These are phyloP conservation scores for Beauveria sp. DNA, from an alignment of 2,329 filamentous ascomycete species.

Conservation along the genomic window DNA sequence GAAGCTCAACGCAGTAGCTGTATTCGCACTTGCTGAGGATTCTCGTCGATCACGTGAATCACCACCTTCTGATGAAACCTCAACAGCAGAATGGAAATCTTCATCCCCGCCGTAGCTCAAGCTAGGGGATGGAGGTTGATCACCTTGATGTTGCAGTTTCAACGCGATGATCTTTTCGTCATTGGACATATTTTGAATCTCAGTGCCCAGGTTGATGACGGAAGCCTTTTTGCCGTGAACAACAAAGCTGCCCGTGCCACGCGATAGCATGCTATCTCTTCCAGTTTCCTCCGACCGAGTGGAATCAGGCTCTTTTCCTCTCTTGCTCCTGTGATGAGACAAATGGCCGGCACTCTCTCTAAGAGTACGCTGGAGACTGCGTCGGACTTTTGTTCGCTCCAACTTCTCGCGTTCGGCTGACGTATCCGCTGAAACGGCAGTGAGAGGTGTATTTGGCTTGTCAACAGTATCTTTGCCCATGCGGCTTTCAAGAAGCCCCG, in stretches of 20 bases:
- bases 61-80: slow-evolving; percentile 32
- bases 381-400: slow-evolving; percentile 64
- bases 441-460: slow-evolving; percentile 28
- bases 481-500: slow-evolving; percentile 50
- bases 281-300: slow-evolving; percentile 29
- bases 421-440: slow-evolving; percentile 24
- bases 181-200: slow-evolving; percentile 69
- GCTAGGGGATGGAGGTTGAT: slow-evolving; percentile 29
- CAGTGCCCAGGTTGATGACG: slow-evolving; percentile 91
- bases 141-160: slow-evolving; percentile 40
- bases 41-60: slow-evolving; percentile 46
- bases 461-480: slow-evolving; percentile 23
- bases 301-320: slow-evolving; percentile 53
- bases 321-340: slow-evolving; percentile 63
- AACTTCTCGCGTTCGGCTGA: slow-evolving; percentile 39
- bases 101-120: slow-evolving; percentile 31
- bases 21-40: slow-evolving; percentile 58
- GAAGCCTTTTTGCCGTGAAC: slow-evolving; percentile 97
- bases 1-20: slow-evolving; percentile 59
- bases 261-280: slow-evolving; percentile 62
- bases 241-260: slow-evolving; percentile 83
- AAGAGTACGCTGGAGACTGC: slow-evolving; percentile 83
- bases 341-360: slow-evolving; percentile 67
- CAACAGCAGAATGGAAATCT: slow-evolving; percentile 47
- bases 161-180: slow-evolving; percentile 65